These are phyloP conservation scores for Rhodotorula sp. DNA, from an alignment of 1,284 basidiomycete genomes.

Conservation along the genomic window DNA sequence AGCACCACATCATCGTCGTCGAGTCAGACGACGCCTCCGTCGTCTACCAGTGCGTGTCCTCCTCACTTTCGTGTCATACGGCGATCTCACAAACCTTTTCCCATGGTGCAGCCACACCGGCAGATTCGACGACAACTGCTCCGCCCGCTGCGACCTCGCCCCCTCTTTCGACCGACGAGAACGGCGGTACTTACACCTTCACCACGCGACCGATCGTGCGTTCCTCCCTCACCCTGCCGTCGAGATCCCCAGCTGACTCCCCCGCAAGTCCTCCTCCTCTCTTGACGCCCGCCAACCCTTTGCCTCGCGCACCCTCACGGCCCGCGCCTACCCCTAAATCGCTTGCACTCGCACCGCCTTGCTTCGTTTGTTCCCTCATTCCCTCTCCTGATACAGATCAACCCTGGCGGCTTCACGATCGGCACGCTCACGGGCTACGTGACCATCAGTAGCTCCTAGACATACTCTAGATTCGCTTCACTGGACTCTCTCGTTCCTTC, in stretches of 20 bases:
- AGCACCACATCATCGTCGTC: background rate
- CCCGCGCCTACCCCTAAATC: background rate
- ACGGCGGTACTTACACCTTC: slow-evolving; percentile 25
- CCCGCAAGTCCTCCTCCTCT: slow-evolving; percentile 4
- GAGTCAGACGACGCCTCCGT: background rate
- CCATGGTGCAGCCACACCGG: background rate
- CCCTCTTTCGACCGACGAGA: slow-evolving; percentile 13
- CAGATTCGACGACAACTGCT: background rate
- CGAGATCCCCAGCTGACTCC: background rate
- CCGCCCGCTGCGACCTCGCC: background rate
- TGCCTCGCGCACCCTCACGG: background rate
- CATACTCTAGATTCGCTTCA: no score
- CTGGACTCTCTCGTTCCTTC: no score
- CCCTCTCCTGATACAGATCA: slow-evolving; percentile 14
- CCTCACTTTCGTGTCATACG: background rate
- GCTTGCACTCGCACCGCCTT: background rate
- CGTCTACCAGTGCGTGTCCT: background rate
- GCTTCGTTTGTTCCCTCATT: no score
- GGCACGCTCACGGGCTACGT: slow-evolving; percentile 39
- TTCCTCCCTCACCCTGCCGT: background rate
- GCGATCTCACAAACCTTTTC: background rate
- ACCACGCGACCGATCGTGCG: slow-evolving; percentile 36
- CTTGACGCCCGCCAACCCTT: background rate
- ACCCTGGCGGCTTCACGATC: slow-evolving; percentile 37
- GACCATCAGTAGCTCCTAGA: background rate